Evolutionary conservation across 768 basidiomycete genomes (phyloP).

Genomic region (Tricholoma furcatifolium): DNA sequence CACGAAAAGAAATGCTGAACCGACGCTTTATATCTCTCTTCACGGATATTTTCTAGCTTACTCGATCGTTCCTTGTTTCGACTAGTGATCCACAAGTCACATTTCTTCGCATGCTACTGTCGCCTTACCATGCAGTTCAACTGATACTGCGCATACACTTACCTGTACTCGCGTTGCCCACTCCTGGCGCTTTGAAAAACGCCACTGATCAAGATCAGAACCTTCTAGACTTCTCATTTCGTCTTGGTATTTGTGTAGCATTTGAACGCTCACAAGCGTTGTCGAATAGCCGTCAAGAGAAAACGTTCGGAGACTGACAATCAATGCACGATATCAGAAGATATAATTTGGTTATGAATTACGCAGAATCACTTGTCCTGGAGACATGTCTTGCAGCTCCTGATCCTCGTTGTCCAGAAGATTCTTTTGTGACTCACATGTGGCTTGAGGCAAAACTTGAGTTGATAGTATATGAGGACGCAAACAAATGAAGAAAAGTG

Average conservation of each 20-base stretch:
- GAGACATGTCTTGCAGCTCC: slow-evolving; percentile 17
- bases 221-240: background rate
- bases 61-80: slow-evolving; percentile 8
- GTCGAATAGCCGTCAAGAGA: background rate
- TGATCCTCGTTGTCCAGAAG: slow-evolving; percentile 13
- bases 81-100: slow-evolving; percentile 11
- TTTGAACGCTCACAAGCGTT: no score
- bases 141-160: background rate
- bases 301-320: background rate
- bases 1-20: background rate
- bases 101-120: slow-evolving; percentile 17
- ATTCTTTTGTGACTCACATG: slow-evolving; percentile 8
- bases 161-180: slow-evolving; percentile 6
- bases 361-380: slow-evolving; percentile 9
- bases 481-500: background rate
- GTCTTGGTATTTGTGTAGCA: background rate
- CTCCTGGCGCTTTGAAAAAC: slow-evolving; percentile 1
- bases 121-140: no score
- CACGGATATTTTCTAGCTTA: slow-evolving; percentile 13
- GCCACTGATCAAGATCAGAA: slow-evolving; percentile 8
- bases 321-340: background rate
- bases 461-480: background rate
- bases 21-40: slow-evolving; percentile 14
- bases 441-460: slow-evolving; percentile 10
- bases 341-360: background rate